Percentiles rank a stretch among this genome's conserved stretches.
Conservation (phyloP, 1,284 basidiomycete species). For the Lignosus rhinocerotis region DNA sequence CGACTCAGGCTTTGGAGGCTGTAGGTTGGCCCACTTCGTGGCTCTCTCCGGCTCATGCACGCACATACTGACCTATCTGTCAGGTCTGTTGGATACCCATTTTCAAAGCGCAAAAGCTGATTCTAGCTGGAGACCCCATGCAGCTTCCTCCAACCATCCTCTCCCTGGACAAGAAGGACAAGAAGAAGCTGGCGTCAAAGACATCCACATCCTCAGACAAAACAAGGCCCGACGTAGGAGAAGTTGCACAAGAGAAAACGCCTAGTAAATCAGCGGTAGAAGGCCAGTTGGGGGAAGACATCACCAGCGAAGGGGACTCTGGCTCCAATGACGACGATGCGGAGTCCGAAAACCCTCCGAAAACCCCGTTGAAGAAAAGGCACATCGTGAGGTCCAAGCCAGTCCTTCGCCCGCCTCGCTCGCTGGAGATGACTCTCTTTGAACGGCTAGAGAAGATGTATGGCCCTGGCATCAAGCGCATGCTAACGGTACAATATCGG, state of each 20-base stretch:
- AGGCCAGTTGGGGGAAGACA: not conserved
- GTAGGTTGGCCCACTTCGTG: constrained; percentile 42
- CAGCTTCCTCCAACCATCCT: constrained; percentile 93
- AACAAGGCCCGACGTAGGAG: constrained; percentile 14
- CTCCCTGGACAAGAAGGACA: constrained; percentile 46
- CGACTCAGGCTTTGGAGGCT: constrained; percentile 95
- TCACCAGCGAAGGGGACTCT: constrained; percentile 1
- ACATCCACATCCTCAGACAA: constrained; percentile 6
- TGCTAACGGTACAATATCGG: constrained; percentile 89
- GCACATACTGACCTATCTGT: not conserved
- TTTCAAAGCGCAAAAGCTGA: constrained; percentile 84
- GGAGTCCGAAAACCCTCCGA: constrained; percentile 12
- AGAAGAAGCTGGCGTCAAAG: constrained; percentile 22
- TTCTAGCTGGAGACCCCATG: constrained; percentile 89
- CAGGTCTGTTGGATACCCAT: constrained; percentile 96
- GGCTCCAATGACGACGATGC: constrained; percentile 11
- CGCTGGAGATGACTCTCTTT: constrained; percentile 89
- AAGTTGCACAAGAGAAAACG: not conserved
- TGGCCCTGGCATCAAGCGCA: constrained; percentile 79
- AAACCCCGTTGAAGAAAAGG: constrained; percentile 11
- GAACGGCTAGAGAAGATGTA: constrained; percentile 89
- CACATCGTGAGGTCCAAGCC: constrained; percentile 24
- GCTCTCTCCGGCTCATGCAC: not conserved
- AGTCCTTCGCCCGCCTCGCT: constrained; percentile 62
- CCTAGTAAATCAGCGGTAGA: not conserved